phyloP scores from a whole-genome alignment of 176 grass and related monocot species.

The Elaeis guineensis region DNA sequence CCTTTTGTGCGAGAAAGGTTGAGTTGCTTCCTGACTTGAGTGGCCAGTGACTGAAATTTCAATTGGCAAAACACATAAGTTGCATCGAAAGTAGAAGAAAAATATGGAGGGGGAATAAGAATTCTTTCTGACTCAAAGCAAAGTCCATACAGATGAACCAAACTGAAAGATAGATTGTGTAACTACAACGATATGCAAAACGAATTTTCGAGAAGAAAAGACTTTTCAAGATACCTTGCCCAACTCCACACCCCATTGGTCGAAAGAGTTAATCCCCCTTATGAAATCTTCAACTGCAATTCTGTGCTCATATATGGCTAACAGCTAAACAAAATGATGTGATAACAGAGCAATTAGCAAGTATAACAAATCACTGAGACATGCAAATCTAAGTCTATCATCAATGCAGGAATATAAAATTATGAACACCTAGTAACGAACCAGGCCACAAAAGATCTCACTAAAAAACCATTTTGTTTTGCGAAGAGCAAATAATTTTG shows the following conservation, averaged over 20 bases:
- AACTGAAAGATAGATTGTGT: background rate
- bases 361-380: background rate
- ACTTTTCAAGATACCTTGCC: slow-evolving; percentile 54
- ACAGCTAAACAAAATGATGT: slow-evolving; percentile 42
- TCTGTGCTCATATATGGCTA: slow-evolving; percentile 87
- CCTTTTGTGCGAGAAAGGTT: slow-evolving; percentile 44
- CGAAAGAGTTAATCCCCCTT: slow-evolving; percentile 97
- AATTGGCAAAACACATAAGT: background rate
- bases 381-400: background rate
- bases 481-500: too few relatives aligned
- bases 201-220: too few relatives aligned
- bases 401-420: background rate
- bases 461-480: too few relatives aligned
- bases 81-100: too few relatives aligned
- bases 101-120: too few relatives aligned
- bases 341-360: background rate
- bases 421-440: slow-evolving; percentile 1
- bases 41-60: slow-evolving; percentile 69
- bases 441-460: background rate
- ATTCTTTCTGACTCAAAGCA: too few relatives aligned
- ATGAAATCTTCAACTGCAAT: slow-evolving; percentile 88
- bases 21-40: slow-evolving; percentile 74
- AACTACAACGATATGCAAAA: too few relatives aligned
- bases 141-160: background rate
- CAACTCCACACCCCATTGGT: slow-evolving; percentile 97